phyloP scores from a whole-genome alignment of 345 rosid species.

The Pistacia integerrima region DNA sequence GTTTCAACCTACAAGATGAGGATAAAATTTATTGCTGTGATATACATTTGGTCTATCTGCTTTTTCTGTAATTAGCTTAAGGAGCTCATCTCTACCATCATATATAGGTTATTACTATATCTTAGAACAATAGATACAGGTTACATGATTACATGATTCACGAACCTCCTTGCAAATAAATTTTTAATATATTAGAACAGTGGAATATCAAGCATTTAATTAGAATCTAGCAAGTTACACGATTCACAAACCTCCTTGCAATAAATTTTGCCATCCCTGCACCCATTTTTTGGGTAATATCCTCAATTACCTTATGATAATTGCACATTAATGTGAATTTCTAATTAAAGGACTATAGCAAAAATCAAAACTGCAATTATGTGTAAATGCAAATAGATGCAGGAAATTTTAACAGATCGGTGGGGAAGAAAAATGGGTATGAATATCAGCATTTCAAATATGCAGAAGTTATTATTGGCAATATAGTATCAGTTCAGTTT shows the following conservation, averaged over 20 bases:
- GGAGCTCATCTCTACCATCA: background rate
- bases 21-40: background rate
- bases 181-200: too few species aligned
- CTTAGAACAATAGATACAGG: too few species aligned
- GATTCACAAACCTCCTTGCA: too few species aligned
- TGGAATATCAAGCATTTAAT: too few species aligned
- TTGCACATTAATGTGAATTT: slow-evolving; percentile 36
- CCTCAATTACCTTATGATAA: slow-evolving; percentile 82
- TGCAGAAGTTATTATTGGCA: too few species aligned
- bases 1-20: slow-evolving; percentile 76
- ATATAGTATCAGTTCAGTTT: too few species aligned
- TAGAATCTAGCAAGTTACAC: too few species aligned
- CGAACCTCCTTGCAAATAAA: too few species aligned
- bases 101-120: too few species aligned
- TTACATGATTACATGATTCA: background rate
- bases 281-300: slow-evolving; percentile 76
- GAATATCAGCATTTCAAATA: too few species aligned
- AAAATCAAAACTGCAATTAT: background rate
- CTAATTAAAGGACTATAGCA: background rate
- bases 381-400: background rate
- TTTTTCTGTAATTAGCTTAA: background rate
- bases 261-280: too few species aligned
- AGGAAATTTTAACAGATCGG: background rate
- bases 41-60: background rate
- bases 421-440: too few species aligned